Base-by-base conservation (phyloP, 345 rosid genomes). In the Acer saccharum region DNA sequence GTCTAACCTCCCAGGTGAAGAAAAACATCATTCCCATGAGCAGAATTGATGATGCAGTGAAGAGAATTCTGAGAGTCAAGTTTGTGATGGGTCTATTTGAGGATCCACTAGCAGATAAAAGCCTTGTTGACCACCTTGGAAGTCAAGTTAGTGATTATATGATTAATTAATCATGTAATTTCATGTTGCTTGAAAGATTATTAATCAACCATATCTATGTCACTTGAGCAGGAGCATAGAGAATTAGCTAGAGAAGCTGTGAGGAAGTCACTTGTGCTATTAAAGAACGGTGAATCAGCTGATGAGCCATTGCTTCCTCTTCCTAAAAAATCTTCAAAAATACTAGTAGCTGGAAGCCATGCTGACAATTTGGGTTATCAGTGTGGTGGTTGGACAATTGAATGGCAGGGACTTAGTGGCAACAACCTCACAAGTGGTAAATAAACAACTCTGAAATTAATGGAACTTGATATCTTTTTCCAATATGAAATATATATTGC, bases 161-260 rank as follows among this genome's bases (percentile, higher is more conserved):
- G 63, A 10, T 46, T n/a, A 2, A 6, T 20, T 23, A 13, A 6
- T 57, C n/a, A 39, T 9, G 11, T 63, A 18, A 9, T 48, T 43
- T 12, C 2, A 32, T n/a, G 65, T 74, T 23, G 69, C 78, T 9
- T 62, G 9, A 44, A 2, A 48, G 13, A 16, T 65, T 32, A 21
- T 58, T 29, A 46, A 2, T 58, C 27, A 73, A 4, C 27, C 48
- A 0, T 25, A 35, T 0, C 0, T 35, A 4, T 20, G 41, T 7
- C 54, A 23, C 46, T 65, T 10, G n/a, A 77, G 78, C 79, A 90
- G 95, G 86, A 82, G n/a, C 97, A 93, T 44, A 83, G 95, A 71
- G 88, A 88, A 79, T 81, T 91, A 76, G 97, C 90, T 1, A 89
- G 90, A 68, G 95, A 93, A 73, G 95, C 95, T 16, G 97, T 89